These are phyloP conservation scores for Recurvomyces mirabilis DNA, from an alignment of 495 filamentous ascomycete species.

Conservation along the genomic window DNA sequence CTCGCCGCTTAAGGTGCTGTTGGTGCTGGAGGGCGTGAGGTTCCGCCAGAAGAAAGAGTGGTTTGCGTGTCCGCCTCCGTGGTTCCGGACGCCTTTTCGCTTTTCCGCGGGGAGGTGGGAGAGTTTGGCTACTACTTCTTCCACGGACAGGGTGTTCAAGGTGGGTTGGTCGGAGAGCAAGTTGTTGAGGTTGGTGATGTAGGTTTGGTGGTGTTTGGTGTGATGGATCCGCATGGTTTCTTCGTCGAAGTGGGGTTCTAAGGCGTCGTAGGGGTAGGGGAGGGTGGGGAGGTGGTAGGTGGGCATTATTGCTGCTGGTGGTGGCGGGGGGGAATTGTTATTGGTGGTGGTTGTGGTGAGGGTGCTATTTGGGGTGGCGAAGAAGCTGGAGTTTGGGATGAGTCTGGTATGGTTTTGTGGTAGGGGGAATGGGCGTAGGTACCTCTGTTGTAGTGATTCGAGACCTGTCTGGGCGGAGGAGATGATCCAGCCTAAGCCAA, in stretches of 20 bases:
- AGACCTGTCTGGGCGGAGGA: slow-evolving; percentile 4
- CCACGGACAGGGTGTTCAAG: slow-evolving; percentile 20
- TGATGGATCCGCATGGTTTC: slow-evolving; percentile 36
- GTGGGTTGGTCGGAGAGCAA: slow-evolving; percentile 21
- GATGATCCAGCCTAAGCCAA: slow-evolving; percentile 7
- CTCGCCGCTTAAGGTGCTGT: slow-evolving; percentile 15
- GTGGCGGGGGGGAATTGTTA: not conserved
- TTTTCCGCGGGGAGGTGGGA: slow-evolving; percentile 14
- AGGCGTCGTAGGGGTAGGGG: slow-evolving; percentile 21
- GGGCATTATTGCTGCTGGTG: slow-evolving; percentile 1
- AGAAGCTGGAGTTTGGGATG: no score
- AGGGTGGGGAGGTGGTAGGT: slow-evolving; percentile 13
- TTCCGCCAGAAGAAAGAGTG: slow-evolving; percentile 36
- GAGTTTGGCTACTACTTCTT: slow-evolving; percentile 13
- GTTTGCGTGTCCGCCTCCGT: slow-evolving; percentile 35
- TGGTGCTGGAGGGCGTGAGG: slow-evolving; percentile 20
- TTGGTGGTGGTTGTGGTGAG: not conserved
- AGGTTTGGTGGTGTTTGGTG: slow-evolving; percentile 34
- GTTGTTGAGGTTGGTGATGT: slow-evolving; percentile 32
- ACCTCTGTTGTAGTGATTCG: no score
- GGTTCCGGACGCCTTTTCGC: slow-evolving; percentile 26
- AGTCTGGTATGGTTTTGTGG: no score
- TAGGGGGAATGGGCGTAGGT: no score
- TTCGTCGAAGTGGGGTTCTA: slow-evolving; percentile 32
- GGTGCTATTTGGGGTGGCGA: no score